Evolutionary conservation across 208 protist genomes (phyloP).

Genomic region (Kentomonas sorsogonicus): DNA sequence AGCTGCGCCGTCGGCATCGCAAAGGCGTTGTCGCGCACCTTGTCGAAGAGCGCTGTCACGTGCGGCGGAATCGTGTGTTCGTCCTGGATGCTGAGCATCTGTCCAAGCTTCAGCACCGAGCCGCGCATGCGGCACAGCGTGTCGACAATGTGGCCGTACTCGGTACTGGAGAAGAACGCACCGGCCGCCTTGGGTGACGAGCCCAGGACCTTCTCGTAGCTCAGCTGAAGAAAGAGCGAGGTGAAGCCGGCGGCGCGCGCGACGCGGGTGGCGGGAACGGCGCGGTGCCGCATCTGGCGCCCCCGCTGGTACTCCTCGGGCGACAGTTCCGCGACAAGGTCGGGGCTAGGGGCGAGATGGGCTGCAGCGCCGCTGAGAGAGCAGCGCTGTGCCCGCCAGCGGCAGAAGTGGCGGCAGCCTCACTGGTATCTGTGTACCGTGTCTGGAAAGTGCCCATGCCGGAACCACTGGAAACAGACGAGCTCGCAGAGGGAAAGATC

Average conservation of each 20-base stretch:
- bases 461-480: no score
- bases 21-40: constrained; percentile 80
- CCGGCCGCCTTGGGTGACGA: constrained; percentile 20
- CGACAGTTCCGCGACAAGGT: constrained; percentile 18
- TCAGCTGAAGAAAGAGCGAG: constrained; percentile 59
- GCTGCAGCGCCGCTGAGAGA: no score
- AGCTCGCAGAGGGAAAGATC: no score
- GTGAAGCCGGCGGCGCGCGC: constrained; percentile 57
- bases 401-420: constrained; percentile 2
- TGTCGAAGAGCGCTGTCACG: constrained; percentile 67
- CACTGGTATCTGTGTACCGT: no score
- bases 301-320: not conserved
- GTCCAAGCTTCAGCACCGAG: constrained; percentile 93
- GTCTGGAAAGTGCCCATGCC: no score
- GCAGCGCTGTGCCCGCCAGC: no score
- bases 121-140: constrained; percentile 94
- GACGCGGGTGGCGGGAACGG: constrained; percentile 54
- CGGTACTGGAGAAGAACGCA: constrained; percentile 32
- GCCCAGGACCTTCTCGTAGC: constrained; percentile 53
- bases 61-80: constrained; percentile 60
- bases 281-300: constrained; percentile 29
- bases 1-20: constrained; percentile 80
- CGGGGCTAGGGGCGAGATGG: no score
- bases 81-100: constrained; percentile 94
- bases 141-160: constrained; percentile 84